Evolutionary conservation across 331 rosid genomes (phyloP).

Genomic region (Stylosanthes scabra): DNA sequence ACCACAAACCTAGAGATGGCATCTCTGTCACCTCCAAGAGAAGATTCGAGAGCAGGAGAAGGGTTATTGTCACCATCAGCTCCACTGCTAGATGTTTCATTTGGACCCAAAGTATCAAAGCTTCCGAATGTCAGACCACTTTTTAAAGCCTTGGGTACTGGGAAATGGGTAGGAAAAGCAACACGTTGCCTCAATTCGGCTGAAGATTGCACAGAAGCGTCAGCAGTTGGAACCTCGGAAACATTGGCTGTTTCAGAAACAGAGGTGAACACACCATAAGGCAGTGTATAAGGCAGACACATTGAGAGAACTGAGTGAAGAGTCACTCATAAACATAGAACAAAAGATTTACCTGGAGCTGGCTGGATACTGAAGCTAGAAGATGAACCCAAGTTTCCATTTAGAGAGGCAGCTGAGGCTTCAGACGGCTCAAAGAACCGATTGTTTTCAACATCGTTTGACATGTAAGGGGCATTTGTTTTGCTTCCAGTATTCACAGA

Average conservation of each 20-base stretch:
- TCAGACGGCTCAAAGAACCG: constrained; percentile 35
- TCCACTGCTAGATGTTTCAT: constrained; percentile 44
- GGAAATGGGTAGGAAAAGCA: constrained; percentile 82
- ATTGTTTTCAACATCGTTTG: constrained; percentile 46
- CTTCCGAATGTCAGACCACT: constrained; percentile 86
- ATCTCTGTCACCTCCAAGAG: constrained; percentile 46
- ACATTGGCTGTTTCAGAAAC: constrained; percentile 55
- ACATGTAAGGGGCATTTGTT: constrained; percentile 36
- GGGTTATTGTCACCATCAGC: constrained; percentile 40
- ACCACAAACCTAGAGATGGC: constrained; percentile 66
- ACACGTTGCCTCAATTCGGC: constrained; percentile 61
- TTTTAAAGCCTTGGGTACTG: constrained; percentile 73
- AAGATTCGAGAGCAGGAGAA: constrained; percentile 47
- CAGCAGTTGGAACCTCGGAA: constrained; percentile 56
- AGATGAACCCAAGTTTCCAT: constrained; percentile 45
- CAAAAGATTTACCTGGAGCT: constrained; percentile 44
- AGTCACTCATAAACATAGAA: constrained; percentile 25
- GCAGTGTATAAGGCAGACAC: not conserved
- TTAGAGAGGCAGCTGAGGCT: constrained; percentile 37
- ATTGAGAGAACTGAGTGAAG: constrained; percentile 1
- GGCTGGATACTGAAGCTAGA: constrained; percentile 46
- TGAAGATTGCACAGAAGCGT: constrained; percentile 46
- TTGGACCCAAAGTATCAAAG: constrained; percentile 53
- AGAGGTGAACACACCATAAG: constrained; percentile 20
- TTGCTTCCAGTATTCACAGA: constrained; percentile 35